Evolutionary conservation across 345 rosid species (phyloP).

Genomic region (Salix suchowensis): DNA sequence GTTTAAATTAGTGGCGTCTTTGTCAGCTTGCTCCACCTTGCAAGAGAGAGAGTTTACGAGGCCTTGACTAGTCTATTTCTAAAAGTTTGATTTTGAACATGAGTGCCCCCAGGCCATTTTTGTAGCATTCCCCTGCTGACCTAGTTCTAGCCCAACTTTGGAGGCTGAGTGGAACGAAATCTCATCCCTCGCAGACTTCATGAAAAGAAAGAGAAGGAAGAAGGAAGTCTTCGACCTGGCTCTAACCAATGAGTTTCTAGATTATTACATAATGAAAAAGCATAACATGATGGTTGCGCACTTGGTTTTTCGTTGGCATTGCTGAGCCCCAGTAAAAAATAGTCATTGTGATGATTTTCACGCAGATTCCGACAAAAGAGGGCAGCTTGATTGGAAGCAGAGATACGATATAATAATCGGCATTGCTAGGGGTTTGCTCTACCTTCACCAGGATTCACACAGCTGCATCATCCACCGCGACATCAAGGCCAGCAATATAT

Average conservation of each 20-base stretch:
- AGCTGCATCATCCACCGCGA: slow-evolving; percentile 86
- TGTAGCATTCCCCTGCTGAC: neutral
- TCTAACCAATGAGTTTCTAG: slow-evolving; percentile 8
- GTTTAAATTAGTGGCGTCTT: neutral
- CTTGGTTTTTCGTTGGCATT: neutral
- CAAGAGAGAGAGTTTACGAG: neutral
- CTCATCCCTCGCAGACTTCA: neutral
- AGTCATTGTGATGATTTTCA: slow-evolving; percentile 5
- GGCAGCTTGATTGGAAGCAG: slow-evolving; percentile 71
- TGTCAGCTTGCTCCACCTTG: neutral
- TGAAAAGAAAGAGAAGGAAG: neutral
- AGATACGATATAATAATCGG: slow-evolving; percentile 74
- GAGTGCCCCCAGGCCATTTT: too few relatives aligned
- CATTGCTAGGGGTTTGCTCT: slow-evolving; percentile 81
- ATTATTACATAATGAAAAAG: neutral
- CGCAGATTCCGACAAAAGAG: slow-evolving; percentile 48
- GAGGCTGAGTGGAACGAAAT: neutral
- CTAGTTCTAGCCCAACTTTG: slow-evolving; percentile 3
- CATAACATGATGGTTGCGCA: neutral
- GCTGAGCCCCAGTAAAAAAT: neutral
- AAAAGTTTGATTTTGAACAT: neutral
- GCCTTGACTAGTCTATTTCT: neutral
- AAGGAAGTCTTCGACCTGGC: neutral
- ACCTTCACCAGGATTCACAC: slow-evolving; percentile 89
- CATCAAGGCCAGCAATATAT: slow-evolving; percentile 88